Evolutionary conservation across 2,329 filamentous ascomycete genomes (phyloP).

Genomic region (Thelonectria discophora): DNA sequence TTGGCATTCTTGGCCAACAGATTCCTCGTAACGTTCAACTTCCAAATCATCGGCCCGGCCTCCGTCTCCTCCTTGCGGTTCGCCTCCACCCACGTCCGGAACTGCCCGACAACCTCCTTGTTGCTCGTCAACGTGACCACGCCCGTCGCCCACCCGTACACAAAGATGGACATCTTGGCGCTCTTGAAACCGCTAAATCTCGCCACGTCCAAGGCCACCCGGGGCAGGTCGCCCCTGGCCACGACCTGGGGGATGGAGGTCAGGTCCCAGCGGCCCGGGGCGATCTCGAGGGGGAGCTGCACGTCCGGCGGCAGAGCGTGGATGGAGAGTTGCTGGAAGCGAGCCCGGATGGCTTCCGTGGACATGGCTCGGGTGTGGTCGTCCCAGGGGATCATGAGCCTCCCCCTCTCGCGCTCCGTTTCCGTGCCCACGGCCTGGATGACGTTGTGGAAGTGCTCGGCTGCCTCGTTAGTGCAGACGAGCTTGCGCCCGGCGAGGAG

Average conservation of each 20-base stretch:
- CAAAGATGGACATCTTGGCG: slow-evolving; percentile 51
- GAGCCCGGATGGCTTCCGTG: slow-evolving; percentile 31
- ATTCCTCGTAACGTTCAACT: slow-evolving; percentile 49
- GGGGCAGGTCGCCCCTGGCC: slow-evolving; percentile 42
- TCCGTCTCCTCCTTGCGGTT: slow-evolving; percentile 43
- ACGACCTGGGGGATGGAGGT: slow-evolving; percentile 40
- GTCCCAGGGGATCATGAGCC: slow-evolving; percentile 45
- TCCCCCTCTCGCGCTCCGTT: slow-evolving; percentile 48
- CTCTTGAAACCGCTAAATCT: slow-evolving; percentile 46
- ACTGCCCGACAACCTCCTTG: slow-evolving; percentile 50
- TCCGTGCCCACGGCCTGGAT: slow-evolving; percentile 49
- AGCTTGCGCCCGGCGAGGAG: slow-evolving; percentile 45
- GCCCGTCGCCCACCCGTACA: slow-evolving; percentile 51
- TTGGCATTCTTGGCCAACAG: slow-evolving; percentile 46
- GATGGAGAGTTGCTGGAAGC: slow-evolving; percentile 47
- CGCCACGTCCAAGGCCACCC: slow-evolving; percentile 47
- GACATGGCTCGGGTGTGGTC: slow-evolving; percentile 28
- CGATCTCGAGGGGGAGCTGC: slow-evolving; percentile 48
- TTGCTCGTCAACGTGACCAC: slow-evolving; percentile 52
- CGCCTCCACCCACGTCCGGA: slow-evolving; percentile 47
- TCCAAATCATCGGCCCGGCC: slow-evolving; percentile 46
- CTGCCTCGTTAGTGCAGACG: slow-evolving; percentile 51
- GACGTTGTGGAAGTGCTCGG: slow-evolving; percentile 51
- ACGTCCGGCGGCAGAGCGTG: slow-evolving; percentile 45
- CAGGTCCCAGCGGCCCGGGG: slow-evolving; percentile 42